Percentiles rank a stretch among this genome's conserved stretches.
Conservation (phyloP, 2,329 filamentous ascomycete genomes). For the Penicillium vulpinum region DNA sequence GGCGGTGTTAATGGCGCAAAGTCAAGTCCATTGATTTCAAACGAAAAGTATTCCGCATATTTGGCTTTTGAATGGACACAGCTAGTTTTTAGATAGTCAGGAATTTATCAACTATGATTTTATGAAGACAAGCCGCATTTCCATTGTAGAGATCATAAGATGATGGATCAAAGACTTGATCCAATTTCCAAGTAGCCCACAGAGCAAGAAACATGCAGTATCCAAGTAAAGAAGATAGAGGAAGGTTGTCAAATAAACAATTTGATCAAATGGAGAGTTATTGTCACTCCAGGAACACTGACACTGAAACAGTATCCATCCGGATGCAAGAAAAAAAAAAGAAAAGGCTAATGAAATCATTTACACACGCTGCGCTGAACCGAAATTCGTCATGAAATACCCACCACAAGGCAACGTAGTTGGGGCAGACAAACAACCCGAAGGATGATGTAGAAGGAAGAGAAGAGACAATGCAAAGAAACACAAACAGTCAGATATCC, state of each 20-base stretch:
- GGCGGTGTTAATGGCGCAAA: conserved; percentile 29
- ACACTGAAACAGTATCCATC: conserved; percentile 6
- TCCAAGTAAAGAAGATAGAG: neutral
- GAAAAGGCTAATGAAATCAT: conserved; percentile 16
- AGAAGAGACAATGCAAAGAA: conserved; percentile 11
- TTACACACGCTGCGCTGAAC: conserved; percentile 24
- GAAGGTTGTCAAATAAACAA: conserved; percentile 11
- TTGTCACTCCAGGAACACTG: conserved; percentile 8
- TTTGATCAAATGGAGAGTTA: conserved; percentile 1
- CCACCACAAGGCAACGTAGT: neutral
- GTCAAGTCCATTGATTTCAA: conserved; percentile 21
- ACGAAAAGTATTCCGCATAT: conserved; percentile 28
- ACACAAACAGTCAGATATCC: conserved; percentile 16
- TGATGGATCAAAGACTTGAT: neutral
- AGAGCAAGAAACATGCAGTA: neutral
- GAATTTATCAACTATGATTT: conserved; percentile 18
- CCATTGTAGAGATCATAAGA: neutral
- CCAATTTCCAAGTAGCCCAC: neutral
- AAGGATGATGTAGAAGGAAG: conserved; percentile 5
- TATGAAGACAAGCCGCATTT: conserved; percentile 8
- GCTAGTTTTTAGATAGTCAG: conserved; percentile 22
- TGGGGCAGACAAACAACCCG: conserved; percentile 4
- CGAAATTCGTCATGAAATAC: conserved; percentile 6
- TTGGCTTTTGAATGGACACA: conserved; percentile 17
- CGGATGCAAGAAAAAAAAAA: conserved; percentile 11